These are phyloP conservation scores for Penicillium soppii DNA, from an alignment of 495 filamentous ascomycete genomes.

Conservation along the genomic window DNA sequence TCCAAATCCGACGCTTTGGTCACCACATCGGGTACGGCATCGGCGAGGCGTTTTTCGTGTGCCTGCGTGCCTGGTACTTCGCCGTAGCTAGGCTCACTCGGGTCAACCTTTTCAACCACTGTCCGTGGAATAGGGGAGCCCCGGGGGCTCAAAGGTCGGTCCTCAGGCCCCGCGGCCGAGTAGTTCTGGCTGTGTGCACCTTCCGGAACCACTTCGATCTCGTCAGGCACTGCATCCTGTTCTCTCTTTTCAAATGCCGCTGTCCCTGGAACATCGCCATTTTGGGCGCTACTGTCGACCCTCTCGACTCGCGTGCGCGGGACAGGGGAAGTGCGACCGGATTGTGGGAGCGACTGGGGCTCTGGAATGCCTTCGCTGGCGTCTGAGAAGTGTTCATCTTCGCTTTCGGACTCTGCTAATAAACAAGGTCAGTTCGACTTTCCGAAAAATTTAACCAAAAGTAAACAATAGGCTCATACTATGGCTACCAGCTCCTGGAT, in stretches of 20 bases:
- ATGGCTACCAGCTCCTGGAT: constrained; percentile 81
- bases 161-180: constrained; percentile 38
- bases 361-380: constrained; percentile 66
- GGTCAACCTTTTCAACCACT: constrained; percentile 77
- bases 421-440: background rate
- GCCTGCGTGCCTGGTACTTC: constrained; percentile 85
- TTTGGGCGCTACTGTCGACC: constrained; percentile 54
- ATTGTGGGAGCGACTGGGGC: constrained; percentile 30
- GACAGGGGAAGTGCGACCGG: constrained; percentile 52
- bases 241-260: constrained; percentile 55
- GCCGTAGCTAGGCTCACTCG: constrained; percentile 66
- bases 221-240: constrained; percentile 65
- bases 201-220: constrained; percentile 61
- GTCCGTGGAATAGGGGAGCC: constrained; percentile 73
- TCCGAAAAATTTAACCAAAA: constrained; percentile 3
- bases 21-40: constrained; percentile 80
- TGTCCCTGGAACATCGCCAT: constrained; percentile 65
- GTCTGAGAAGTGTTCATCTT: constrained; percentile 88
- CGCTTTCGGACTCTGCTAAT: constrained; percentile 59
- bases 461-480: constrained; percentile 47
- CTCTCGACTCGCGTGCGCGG: constrained; percentile 63
- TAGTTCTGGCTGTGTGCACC: constrained; percentile 47
- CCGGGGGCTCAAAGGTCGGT: constrained; percentile 45
- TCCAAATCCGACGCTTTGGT: constrained; percentile 33
- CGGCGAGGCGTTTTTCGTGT: constrained; percentile 69